These are phyloP conservation scores for Heritiera littoralis DNA, from an alignment of 345 rosid genomes.

Conservation along the genomic window DNA sequence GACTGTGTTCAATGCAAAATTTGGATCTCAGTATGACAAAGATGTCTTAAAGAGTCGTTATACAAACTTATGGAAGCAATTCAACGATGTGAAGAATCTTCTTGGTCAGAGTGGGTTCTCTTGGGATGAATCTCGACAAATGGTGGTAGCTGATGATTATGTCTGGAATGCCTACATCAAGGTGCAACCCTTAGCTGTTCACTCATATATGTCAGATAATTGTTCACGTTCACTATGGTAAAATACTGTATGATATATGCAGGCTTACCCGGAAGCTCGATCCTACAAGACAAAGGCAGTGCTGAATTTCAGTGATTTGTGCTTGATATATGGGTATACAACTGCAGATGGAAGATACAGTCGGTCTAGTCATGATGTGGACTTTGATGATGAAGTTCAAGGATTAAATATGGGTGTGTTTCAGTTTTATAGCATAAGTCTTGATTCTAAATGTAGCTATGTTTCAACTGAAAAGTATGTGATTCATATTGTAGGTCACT, in stretches of 20 bases:
- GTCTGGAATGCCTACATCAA: constrained; percentile 65
- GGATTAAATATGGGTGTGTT: constrained; percentile 53
- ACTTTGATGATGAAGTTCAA: constrained; percentile 65
- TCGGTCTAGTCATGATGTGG: constrained; percentile 79
- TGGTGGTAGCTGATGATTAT: constrained; percentile 68
- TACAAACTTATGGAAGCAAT: constrained; percentile 77
- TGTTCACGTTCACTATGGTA: neutral
- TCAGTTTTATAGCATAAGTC: constrained; percentile 4
- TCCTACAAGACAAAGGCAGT: constrained; percentile 71
- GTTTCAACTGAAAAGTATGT: neutral
- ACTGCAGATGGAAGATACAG: constrained; percentile 94
- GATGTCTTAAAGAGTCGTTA: constrained; percentile 77
- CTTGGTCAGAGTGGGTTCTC: constrained; percentile 70
- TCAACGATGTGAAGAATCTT: constrained; percentile 67
- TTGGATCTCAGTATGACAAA: constrained; percentile 77
- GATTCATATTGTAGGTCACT: neutral
- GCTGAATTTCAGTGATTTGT: constrained; percentile 66
- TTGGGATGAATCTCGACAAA: constrained; percentile 75
- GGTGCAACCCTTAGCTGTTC: constrained; percentile 40
- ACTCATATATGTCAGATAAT: neutral
- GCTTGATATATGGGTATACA: constrained; percentile 71
- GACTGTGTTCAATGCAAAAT: constrained; percentile 56
- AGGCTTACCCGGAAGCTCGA: constrained; percentile 76
- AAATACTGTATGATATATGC: constrained; percentile 32
- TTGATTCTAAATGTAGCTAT: neutral